Conservation (phyloP, 2,329 filamentous ascomycete species). For the Aureobasidium vineae region DNA sequence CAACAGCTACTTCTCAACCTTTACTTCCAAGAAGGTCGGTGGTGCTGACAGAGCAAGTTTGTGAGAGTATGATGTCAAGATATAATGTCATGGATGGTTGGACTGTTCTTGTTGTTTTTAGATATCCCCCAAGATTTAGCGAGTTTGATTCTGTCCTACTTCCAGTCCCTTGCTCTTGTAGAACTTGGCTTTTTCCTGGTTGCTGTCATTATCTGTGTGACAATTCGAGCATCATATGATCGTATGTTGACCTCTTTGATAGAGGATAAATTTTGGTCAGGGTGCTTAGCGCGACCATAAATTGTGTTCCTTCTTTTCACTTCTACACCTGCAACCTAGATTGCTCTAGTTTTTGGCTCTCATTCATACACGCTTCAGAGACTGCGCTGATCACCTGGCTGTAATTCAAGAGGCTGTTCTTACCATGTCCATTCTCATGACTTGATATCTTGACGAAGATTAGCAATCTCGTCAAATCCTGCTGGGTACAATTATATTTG, state of each 20-base stretch:
- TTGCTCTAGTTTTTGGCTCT: neutral
- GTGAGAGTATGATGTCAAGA: slow-evolving; percentile 26
- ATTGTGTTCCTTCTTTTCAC: neutral
- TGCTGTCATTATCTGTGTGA: too few relatives aligned
- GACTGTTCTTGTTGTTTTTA: neutral
- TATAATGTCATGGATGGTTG: neutral
- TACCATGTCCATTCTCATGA: neutral
- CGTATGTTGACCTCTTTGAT: neutral
- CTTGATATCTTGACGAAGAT: neutral
- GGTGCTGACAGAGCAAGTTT: slow-evolving; percentile 32
- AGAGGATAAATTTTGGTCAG: neutral
- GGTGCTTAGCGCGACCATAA: neutral
- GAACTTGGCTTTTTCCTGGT: neutral
- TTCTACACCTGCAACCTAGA: neutral
- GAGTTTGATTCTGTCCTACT: neutral
- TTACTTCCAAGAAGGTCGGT: slow-evolving; percentile 61
- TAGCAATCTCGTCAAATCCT: neutral
- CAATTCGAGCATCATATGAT: neutral
- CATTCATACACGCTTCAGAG: too few relatives aligned
- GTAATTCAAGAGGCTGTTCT: too few relatives aligned
- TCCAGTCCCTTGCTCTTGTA: neutral
- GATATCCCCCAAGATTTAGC: slow-evolving; percentile 22
- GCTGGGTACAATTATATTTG: neutral
- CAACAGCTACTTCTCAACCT: slow-evolving; percentile 76
- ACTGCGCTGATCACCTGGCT: too few relatives aligned